phyloP scores from a whole-genome alignment of 2,329 filamentous ascomycete species.

The Ophiocordyceps unilateralis region DNA sequence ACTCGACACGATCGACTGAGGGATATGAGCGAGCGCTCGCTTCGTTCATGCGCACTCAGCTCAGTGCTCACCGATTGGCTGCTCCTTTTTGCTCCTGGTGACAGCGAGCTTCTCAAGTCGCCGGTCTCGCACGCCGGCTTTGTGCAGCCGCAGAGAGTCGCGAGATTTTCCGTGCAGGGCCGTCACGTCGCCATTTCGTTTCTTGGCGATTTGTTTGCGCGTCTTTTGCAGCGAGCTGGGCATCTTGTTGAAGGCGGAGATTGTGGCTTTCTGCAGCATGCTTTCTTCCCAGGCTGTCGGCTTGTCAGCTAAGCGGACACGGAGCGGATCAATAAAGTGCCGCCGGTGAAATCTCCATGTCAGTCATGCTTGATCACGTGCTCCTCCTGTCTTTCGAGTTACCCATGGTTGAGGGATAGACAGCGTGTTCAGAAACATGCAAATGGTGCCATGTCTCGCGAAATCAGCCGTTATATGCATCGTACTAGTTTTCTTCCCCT shows the following conservation, averaged over 20 bases:
- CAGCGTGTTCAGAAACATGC: no score
- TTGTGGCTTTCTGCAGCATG: background rate
- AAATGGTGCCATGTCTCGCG: no score
- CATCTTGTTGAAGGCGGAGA: conserved; percentile 37
- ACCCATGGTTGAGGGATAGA: no score
- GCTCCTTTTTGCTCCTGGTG: conserved; percentile 57
- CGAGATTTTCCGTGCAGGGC: conserved; percentile 76
- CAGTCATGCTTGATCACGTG: no score
- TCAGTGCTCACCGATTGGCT: conserved; percentile 45
- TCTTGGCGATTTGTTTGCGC: conserved; percentile 78
- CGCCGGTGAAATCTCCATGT: background rate
- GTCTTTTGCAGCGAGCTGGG: conserved; percentile 65
- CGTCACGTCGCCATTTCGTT: conserved; percentile 56
- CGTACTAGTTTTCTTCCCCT: no score
- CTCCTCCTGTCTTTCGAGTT: no score
- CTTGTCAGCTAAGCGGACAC: background rate
- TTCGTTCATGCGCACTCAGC: background rate
- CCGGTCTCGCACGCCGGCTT: conserved; percentile 66
- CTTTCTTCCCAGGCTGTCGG: no score
- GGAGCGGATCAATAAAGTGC: background rate
- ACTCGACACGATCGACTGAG: conserved; percentile 25
- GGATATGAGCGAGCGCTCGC: background rate
- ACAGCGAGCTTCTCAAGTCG: conserved; percentile 57
- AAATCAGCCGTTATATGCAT: no score
- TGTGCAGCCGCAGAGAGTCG: conserved; percentile 65